A percentile compares a stretch with the other conserved stretches of the same genome.
Conservation (phyloP, 345 rosid species). For the Psidium friedrichsthalianum region DNA sequence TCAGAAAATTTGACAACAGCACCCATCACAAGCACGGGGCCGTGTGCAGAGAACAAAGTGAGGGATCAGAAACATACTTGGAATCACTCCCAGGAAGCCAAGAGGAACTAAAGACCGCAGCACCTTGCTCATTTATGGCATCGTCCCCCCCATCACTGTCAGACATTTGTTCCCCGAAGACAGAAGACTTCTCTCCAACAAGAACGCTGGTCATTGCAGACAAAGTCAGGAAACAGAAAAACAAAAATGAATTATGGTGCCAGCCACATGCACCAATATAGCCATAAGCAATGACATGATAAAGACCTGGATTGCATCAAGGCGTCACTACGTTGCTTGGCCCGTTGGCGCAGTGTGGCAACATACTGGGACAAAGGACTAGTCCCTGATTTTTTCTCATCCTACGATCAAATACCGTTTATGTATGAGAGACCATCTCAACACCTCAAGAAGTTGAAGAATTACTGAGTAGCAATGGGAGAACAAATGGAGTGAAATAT, state of each 20-base stretch:
- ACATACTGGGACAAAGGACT: conserved; percentile 70
- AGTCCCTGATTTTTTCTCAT: conserved; percentile 46
- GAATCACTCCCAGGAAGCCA: conserved; percentile 74
- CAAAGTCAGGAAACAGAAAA: not conserved
- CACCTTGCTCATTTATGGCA: conserved; percentile 28
- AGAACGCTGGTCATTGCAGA: conserved; percentile 44
- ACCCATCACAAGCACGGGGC: not conserved
- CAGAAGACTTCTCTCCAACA: conserved; percentile 66
- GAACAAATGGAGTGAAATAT: not conserved
- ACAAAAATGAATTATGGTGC: not conserved
- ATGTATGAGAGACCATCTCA: not conserved
- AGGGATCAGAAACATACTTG: conserved; percentile 29
- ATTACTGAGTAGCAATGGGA: not conserved
- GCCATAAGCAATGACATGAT: not conserved
- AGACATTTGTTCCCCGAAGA: conserved; percentile 34
- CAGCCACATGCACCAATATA: not conserved
- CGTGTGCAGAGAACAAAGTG: not conserved
- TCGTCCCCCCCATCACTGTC: conserved; percentile 57
- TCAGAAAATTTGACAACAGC: not conserved
- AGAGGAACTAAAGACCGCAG: conserved; percentile 59
- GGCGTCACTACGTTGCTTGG: conserved; percentile 54
- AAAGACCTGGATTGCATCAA: conserved; percentile 76
- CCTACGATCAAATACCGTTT: conserved; percentile 17
- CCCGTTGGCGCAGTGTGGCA: conserved; percentile 39
- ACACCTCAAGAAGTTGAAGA: not conserved